Evolutionary conservation across 2,329 filamentous ascomycete genomes (phyloP).

Genomic region (Colletotrichum agaves): DNA sequence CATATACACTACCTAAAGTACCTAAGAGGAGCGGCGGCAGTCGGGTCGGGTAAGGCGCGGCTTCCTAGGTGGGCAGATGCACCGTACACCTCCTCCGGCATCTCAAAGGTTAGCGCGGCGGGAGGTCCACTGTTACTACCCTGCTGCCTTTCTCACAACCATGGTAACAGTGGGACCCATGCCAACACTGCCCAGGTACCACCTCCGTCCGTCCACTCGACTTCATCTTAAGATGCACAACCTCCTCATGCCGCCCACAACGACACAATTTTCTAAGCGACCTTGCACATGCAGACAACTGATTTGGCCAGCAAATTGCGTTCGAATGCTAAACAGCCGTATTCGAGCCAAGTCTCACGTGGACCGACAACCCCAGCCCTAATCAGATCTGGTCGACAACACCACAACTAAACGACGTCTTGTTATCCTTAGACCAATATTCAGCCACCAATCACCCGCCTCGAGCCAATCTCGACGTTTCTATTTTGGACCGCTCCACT

Average conservation of each 20-base stretch:
- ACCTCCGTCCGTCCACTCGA: constrained; percentile 7
- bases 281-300: neutral
- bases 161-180: no score
- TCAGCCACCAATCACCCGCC: constrained; percentile 9
- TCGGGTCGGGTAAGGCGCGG: constrained; percentile 31
- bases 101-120: no score
- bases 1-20: no score
- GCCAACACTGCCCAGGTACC: no score
- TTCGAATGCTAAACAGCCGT: neutral
- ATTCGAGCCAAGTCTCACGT: constrained; percentile 16
- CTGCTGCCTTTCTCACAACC: no score
- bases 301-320: neutral
- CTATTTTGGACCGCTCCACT: constrained; percentile 1
- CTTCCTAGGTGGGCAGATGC: neutral
- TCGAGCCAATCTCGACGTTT: neutral
- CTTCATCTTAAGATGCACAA: neutral
- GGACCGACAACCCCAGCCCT: constrained; percentile 3
- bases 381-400: constrained; percentile 13
- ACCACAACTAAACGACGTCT: constrained; percentile 8
- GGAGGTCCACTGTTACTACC: no score
- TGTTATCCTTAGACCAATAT: neutral
- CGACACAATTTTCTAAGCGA: constrained; percentile 1
- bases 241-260: constrained; percentile 6
- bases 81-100: no score
- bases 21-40: constrained; percentile 24